These are phyloP conservation scores for Epichloe uncinata DNA, from an alignment of 2,329 filamentous ascomycete species.

Conservation along the genomic window DNA sequence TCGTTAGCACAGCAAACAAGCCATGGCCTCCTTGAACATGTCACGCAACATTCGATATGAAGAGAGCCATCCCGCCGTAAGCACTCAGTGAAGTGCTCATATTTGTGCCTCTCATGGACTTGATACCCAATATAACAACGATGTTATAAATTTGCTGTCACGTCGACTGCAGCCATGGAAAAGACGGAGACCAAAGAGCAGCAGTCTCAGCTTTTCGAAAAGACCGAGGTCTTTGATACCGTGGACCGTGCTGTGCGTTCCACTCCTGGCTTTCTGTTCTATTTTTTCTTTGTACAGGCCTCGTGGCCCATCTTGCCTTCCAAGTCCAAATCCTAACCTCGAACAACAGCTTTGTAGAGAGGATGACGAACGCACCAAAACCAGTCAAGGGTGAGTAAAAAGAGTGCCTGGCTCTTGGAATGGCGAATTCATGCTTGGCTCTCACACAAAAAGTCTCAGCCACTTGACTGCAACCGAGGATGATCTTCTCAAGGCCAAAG, in stretches of 20 bases:
- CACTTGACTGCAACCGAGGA: constrained; percentile 28
- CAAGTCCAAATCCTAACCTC: background rate
- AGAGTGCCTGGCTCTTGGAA: background rate
- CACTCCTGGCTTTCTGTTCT: too few species aligned
- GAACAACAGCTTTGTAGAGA: background rate
- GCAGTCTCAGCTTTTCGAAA: too few species aligned
- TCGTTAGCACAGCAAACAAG: background rate
- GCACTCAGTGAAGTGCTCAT: too few species aligned
- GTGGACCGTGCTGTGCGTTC: background rate
- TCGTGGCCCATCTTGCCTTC: too few species aligned
- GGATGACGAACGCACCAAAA: background rate
- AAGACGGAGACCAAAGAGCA: background rate
- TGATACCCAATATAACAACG: background rate
- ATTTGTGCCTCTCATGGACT: background rate
- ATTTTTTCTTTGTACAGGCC: too few species aligned
- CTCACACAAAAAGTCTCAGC: background rate
- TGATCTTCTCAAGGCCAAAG: constrained; percentile 31
- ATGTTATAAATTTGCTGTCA: background rate
- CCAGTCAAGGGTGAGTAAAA: constrained; percentile 1
- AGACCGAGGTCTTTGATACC: background rate
- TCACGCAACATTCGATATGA: background rate
- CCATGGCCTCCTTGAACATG: background rate
- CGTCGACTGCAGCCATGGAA: background rate
- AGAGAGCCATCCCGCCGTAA: background rate
- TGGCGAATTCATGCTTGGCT: background rate